These are phyloP conservation scores for Albophoma yamanashiensis DNA, from an alignment of 2,329 filamentous ascomycete genomes.

Conservation along the genomic window DNA sequence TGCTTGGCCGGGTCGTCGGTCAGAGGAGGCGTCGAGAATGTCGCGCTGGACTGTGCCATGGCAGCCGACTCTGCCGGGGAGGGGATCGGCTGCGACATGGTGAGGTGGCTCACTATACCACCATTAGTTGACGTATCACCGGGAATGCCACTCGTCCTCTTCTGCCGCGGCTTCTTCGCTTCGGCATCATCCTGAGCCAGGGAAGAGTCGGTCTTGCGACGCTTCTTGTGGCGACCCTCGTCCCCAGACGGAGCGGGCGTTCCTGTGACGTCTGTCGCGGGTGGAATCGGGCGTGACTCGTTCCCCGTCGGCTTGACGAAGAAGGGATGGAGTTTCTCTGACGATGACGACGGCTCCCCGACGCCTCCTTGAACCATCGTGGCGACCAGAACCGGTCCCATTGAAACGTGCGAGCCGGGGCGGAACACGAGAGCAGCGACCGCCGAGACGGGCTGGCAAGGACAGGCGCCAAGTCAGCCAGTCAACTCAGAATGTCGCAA, in stretches of 20 bases:
- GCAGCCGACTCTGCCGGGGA: not conserved
- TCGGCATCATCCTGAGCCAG: constrained; percentile 9
- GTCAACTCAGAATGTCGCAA: not conserved
- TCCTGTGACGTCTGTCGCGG: not conserved
- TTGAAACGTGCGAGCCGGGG: constrained; percentile 16
- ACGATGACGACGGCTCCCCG: constrained; percentile 17
- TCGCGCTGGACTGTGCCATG: not conserved
- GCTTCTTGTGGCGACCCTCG: constrained; percentile 27
- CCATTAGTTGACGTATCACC: constrained; percentile 5
- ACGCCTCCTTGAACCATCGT: constrained; percentile 32
- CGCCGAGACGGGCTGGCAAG: not conserved
- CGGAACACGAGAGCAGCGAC: not conserved
- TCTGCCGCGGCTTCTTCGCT: constrained; percentile 16
- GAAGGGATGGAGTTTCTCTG: constrained; percentile 45
- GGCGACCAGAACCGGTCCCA: constrained; percentile 31
- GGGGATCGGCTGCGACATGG: not conserved
- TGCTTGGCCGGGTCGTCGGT: constrained; percentile 6
- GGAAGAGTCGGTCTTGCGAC: constrained; percentile 26
- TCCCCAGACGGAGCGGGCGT: constrained; percentile 9
- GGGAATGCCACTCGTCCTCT: constrained; percentile 7
- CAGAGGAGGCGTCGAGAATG: constrained; percentile 6
- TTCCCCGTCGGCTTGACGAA: constrained; percentile 25
- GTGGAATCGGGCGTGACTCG: constrained; percentile 1
- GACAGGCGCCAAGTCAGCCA: not conserved
- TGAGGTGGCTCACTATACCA: constrained; percentile 7